Base-by-base conservation (phyloP, 495 filamentous ascomycete genomes). In the Tuber melanosporum region DNA sequence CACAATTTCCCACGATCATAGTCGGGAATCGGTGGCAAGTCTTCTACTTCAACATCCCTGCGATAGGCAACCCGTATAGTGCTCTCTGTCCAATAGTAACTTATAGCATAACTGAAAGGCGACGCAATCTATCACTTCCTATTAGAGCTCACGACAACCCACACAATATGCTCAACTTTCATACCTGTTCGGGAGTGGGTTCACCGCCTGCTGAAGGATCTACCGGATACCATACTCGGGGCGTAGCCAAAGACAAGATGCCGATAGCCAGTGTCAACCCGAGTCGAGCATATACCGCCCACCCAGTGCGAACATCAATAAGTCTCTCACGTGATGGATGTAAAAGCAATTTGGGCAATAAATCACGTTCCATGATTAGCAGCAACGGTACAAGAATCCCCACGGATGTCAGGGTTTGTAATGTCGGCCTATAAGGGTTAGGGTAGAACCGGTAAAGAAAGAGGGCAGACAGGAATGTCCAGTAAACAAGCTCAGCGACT, bases 141-240 rank as follows among this genome's bases (percentile, higher is more conserved):
- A 19, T 66, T 36, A 66, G 57, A 66, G 57, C 14, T 36, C 15
- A 17, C 57, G 26, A 8, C 57, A 66, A 66, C 57, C 14, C 57
- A n/a, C 26, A 66, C 17, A 52, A 52, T 52, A 10, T 62, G n/a
- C 32, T 32, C 52, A 66, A 32, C 26, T 14, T 17, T 19, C 57
- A 66, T 66, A 66, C 57, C 57, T 83, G 81, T 70, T 83, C 81
- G 39, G 81, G 81, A 0, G 81, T 81, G 39, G 74, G 71, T 14
- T 52, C 49, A 43, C 69, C 62, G 43, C 71, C 71, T 32, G 78
- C 73, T 44, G 75, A 83, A 45, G 81, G 81, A 70, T 83, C 81
- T 69, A 83, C 81, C 7, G 81, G 81, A 69, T 83, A 83, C 81
- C 81, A 83, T 45, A 83, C 39, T 75, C 81, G 72, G 17, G 81